A percentile compares a stretch with the other conserved stretches of the same genome.
phyloP scores from a whole-genome alignment of 2,329 filamentous ascomycete species.

The Geosmithia morbida region DNA sequence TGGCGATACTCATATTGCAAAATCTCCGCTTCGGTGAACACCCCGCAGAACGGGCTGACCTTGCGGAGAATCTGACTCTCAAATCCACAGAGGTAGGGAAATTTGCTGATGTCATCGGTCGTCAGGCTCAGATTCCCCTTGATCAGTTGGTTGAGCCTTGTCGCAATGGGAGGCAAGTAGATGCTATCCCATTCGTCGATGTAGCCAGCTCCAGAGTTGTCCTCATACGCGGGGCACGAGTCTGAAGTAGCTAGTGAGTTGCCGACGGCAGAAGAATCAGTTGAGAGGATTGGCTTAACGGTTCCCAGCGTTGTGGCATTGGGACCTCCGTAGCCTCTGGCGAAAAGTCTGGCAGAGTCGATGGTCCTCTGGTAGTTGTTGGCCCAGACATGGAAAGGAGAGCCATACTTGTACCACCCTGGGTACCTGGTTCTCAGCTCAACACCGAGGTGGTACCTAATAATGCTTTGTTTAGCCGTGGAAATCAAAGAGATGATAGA shows the following conservation, averaged over 20 bases:
- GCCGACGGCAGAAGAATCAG: slow-evolving; percentile 37
- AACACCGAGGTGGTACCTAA: slow-evolving; percentile 8
- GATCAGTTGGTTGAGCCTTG: slow-evolving; percentile 38
- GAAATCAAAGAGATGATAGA: too few species aligned
- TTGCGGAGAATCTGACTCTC: slow-evolving; percentile 52
- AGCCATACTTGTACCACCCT: slow-evolving; percentile 32
- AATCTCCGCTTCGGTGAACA: slow-evolving; percentile 48
- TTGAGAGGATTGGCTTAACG: slow-evolving; percentile 43
- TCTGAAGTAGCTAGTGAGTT: slow-evolving; percentile 51
- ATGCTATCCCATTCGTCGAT: slow-evolving; percentile 30
- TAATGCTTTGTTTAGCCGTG: too few species aligned
- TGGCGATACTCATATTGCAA: slow-evolving; percentile 52
- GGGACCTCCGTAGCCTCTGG: slow-evolving; percentile 44
- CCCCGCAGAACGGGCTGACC: slow-evolving; percentile 45
- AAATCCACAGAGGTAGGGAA: slow-evolving; percentile 58
- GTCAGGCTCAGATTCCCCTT: slow-evolving; percentile 38
- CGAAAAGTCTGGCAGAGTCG: slow-evolving; percentile 46
- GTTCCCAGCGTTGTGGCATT: slow-evolving; percentile 36
- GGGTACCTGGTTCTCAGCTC: slow-evolving; percentile 19
- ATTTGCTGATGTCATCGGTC: slow-evolving; percentile 35
- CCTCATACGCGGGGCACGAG: slow-evolving; percentile 43
- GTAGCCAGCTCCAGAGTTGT: slow-evolving; percentile 33
- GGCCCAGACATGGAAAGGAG: slow-evolving; percentile 44
- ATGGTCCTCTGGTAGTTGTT: slow-evolving; percentile 52
- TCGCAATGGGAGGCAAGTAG: slow-evolving; percentile 36